Evolutionary conservation across 2,329 filamentous ascomycete species (phyloP).

Genomic region (Aciculosporium take): DNA sequence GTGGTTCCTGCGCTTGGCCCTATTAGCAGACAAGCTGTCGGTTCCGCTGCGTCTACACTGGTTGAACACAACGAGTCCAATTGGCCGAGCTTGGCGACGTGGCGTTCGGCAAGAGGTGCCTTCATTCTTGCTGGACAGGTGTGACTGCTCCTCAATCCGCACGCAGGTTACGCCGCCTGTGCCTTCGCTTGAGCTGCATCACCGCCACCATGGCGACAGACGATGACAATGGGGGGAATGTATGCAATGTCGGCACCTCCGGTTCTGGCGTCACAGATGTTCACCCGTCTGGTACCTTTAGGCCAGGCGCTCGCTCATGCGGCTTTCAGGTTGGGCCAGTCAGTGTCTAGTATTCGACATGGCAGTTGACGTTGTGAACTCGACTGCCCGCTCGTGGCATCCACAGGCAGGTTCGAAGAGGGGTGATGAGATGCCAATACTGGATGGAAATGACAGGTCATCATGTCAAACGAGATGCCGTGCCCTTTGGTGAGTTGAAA

Average conservation of each 20-base stretch:
- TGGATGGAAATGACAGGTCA: neutral
- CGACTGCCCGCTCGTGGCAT: neutral
- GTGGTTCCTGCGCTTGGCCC: neutral
- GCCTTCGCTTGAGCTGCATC: too few relatives aligned
- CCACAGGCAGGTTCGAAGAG: neutral
- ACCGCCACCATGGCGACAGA: too few relatives aligned
- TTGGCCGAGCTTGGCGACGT: conserved; percentile 6
- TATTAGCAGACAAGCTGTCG: neutral
- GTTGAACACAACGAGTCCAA: neutral
- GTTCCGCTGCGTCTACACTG: neutral
- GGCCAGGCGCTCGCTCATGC: too few relatives aligned
- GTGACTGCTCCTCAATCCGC: too few relatives aligned
- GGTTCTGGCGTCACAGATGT: too few relatives aligned
- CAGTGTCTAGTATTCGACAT: too few relatives aligned
- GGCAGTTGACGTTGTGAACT: too few relatives aligned
- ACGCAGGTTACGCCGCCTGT: too few relatives aligned
- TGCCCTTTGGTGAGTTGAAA: neutral
- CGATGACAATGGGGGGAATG: too few relatives aligned
- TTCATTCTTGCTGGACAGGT: neutral
- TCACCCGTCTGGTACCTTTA: too few relatives aligned
- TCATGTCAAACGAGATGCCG: neutral
- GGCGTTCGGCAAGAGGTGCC: conserved; percentile 3
- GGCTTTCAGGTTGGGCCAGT: too few relatives aligned
- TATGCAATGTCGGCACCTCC: too few relatives aligned
- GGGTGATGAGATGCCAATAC: neutral